Evolutionary conservation across 2,329 filamentous ascomycete species (phyloP).

Genomic region (Colletotrichum sp.): DNA sequence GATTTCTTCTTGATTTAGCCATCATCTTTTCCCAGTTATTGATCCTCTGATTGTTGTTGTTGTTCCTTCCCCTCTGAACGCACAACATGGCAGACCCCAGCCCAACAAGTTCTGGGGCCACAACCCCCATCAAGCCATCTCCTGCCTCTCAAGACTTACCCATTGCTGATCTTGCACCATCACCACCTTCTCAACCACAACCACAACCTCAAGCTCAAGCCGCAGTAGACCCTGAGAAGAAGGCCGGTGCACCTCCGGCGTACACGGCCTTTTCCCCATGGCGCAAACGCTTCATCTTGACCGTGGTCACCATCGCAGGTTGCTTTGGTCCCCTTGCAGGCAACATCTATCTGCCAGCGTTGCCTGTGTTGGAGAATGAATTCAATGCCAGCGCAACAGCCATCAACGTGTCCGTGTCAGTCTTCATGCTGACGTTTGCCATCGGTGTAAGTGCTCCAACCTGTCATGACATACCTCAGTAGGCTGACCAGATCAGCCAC

Average conservation of each 20-base stretch:
- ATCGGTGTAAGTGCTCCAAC: conserved; percentile 31
- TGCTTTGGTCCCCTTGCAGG: conserved; percentile 48
- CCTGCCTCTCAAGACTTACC: neutral
- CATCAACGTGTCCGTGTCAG: conserved; percentile 48
- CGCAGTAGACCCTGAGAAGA: conserved; percentile 19
- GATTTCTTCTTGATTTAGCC: neutral
- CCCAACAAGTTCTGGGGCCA: neutral
- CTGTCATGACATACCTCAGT: neutral
- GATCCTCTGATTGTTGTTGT: neutral
- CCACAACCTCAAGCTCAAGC: neutral
- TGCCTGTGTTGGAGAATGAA: conserved; percentile 39
- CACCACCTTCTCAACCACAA: neutral
- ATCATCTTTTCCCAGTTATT: neutral
- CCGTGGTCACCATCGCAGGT: conserved; percentile 42
- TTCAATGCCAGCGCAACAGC: conserved; percentile 38
- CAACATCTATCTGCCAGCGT: conserved; percentile 46
- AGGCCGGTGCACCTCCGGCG: conserved; percentile 15
- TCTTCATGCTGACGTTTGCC: conserved; percentile 49
- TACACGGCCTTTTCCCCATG: conserved; percentile 43
- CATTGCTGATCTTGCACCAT: neutral
- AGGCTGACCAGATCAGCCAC: conserved; percentile 29
- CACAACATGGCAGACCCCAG: neutral
- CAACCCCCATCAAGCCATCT: neutral
- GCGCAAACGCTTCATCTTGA: conserved; percentile 40
- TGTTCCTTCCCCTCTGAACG: neutral